Evolutionary conservation across 495 filamentous ascomycete genomes (phyloP).

Genomic region (Aspergillus baeticus): DNA sequence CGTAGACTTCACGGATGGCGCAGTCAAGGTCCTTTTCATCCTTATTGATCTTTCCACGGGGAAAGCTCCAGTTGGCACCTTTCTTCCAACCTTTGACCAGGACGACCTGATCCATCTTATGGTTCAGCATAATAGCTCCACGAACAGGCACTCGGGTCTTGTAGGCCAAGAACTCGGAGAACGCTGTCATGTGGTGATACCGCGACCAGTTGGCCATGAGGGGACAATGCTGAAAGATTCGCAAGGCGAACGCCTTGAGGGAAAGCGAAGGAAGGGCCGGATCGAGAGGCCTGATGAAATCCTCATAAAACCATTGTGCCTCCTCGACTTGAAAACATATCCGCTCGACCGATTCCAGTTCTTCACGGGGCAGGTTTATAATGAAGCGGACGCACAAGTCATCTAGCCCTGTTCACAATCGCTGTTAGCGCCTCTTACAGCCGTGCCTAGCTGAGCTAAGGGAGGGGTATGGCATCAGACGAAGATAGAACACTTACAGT

Average conservation of each 20-base stretch:
- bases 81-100: constrained; percentile 98
- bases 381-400: constrained; percentile 95
- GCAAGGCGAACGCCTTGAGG: constrained; percentile 76
- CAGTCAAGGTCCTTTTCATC: constrained; percentile 90
- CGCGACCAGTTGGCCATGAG: constrained; percentile 76
- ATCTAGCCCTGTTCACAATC: constrained; percentile 70
- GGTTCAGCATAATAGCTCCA: constrained; percentile 88
- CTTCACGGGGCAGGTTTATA: constrained; percentile 88
- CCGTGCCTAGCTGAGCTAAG: neutral
- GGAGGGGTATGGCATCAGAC: neutral
- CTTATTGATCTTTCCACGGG: constrained; percentile 95
- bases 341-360: constrained; percentile 83
- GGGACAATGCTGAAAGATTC: constrained; percentile 91
- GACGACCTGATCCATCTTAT: constrained; percentile 85
- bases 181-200: constrained; percentile 75
- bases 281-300: constrained; percentile 91
- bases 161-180: constrained; percentile 86
- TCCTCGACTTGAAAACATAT: constrained; percentile 99
- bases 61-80: constrained; percentile 93
- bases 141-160: constrained; percentile 92
- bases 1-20: constrained; percentile 88
- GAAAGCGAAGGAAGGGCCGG: constrained; percentile 80
- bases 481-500: constrained; percentile 61
- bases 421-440: constrained; percentile 10
- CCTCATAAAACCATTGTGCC: constrained; percentile 99